Evolutionary conservation across 345 rosid genomes (phyloP), one percentile per base, ranked within the genome.

Genomic region (Combretum micranthum): DNA sequence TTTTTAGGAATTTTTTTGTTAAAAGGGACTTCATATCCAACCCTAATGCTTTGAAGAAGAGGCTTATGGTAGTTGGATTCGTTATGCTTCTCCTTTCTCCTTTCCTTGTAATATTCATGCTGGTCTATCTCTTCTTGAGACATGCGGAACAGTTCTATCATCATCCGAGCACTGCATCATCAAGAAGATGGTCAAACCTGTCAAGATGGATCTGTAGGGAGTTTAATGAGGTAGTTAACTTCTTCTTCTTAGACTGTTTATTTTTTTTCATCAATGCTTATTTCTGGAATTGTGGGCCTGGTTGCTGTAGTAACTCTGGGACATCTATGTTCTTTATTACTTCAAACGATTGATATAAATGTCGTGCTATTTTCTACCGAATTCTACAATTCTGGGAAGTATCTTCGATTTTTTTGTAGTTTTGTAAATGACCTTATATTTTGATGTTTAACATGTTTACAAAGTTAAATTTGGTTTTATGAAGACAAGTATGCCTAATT

Each of bases 141-240:
- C 99, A 94, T 61, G 99, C 97, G 59, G 99, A 90, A 67, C 97
- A 94, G 66, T 87, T 94, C 59, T 94, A 87, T 71, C 83, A 94
- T 75, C 96, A 90, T 79, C 97, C 99, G 39, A 86, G 88, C 73
- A 86, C 97, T 12, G 99, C 99, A 66, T 90, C 93, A 20, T 90
- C 97, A 64, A 82, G 84, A 65, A 83, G 96, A 77, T 90, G 99
- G 99, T 94, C 97, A 60, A 94, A 94, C 79, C 76, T 90, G 78
- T 86, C 99, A 49, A 87, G 71, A 57, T 94, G 99, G 99, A 84
- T 87, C 52, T 86, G 82, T 70, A 82, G 99, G 77, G 99, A 94
- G 75, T 94, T 83, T 67, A 90, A 90, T 63, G 97, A 94, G 97
- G 99, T 90, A 80, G 22, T 42, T 57, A 4, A 42, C 4, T 26